phyloP scores from a whole-genome alignment of 208 protist species.

The Leishmania tropica region DNA sequence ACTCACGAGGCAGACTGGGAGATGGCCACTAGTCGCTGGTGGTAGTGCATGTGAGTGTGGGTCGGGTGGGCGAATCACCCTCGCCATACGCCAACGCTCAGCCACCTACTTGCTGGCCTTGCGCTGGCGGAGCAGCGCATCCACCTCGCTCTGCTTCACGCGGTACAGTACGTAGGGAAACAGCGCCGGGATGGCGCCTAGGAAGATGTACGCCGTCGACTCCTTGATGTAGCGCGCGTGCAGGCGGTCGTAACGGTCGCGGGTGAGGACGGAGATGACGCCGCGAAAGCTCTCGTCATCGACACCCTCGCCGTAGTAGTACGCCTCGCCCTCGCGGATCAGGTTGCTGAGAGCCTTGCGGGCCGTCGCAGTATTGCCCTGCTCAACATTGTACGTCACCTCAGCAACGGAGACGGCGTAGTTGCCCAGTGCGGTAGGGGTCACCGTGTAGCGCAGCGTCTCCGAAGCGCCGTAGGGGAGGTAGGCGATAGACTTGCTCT shows the following conservation, averaged over 20 bases:
- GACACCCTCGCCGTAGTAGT: constrained; percentile 69
- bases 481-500: constrained; percentile 50
- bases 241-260: constrained; percentile 80
- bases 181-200: constrained; percentile 73
- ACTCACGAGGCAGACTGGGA: not conserved
- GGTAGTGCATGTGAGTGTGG: not conserved
- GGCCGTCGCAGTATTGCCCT: constrained; percentile 52
- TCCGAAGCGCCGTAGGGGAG: constrained; percentile 63
- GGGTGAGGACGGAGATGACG: constrained; percentile 80
- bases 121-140: constrained; percentile 66
- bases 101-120: constrained; percentile 48
- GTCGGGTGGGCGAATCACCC: not conserved
- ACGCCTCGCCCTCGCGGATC: constrained; percentile 78
- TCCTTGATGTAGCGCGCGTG: constrained; percentile 80
- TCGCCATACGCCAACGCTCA: not conserved
- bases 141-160: constrained; percentile 74
- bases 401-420: constrained; percentile 66
- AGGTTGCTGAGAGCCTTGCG: constrained; percentile 76
- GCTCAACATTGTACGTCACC: constrained; percentile 77
- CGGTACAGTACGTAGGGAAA: constrained; percentile 83
- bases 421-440: constrained; percentile 62
- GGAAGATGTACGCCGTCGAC: constrained; percentile 76
- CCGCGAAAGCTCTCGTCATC: constrained; percentile 88
- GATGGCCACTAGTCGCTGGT: not conserved
- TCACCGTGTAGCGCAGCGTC: constrained; percentile 80